phyloP scores from a whole-genome alignment of 257 asterid species.

The Coffea canephora region DNA sequence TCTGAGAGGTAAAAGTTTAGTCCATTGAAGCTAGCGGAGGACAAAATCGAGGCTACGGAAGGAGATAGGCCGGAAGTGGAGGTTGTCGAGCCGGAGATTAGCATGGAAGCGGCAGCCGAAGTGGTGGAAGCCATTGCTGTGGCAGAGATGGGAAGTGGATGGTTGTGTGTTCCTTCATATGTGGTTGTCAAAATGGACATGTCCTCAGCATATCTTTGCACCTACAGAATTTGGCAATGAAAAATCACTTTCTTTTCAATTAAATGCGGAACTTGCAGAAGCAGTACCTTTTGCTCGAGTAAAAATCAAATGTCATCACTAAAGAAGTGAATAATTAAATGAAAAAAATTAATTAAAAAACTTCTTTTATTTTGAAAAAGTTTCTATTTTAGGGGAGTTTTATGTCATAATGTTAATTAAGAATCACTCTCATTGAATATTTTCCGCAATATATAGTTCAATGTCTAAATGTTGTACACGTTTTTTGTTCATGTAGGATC shows the following conservation, averaged over 20 bases:
- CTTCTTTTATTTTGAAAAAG: fast-evolving
- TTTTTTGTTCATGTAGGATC: neutral
- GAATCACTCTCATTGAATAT: neutral
- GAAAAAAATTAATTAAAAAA: no score
- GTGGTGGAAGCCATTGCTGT: slow-evolving; percentile 97
- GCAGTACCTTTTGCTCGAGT: neutral
- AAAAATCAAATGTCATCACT: neutral
- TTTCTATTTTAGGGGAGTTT: neutral
- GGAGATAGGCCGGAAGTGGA: slow-evolving; percentile 30
- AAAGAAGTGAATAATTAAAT: neutral
- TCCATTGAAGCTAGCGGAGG: slow-evolving; percentile 40
- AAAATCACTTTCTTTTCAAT: neutral
- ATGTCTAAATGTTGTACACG: neutral
- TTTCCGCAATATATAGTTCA: neutral
- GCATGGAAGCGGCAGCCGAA: slow-evolving; percentile 88
- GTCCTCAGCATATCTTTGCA: slow-evolving; percentile 84
- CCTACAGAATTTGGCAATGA: slow-evolving; percentile 30
- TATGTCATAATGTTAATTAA: neutral
- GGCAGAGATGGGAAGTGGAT: slow-evolving; percentile 78
- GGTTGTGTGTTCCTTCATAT: slow-evolving; percentile 92
- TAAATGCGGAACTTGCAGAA: neutral
- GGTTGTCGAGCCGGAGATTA: slow-evolving; percentile 70
- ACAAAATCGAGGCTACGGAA: slow-evolving; percentile 23
- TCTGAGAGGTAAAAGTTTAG: slow-evolving; percentile 61
- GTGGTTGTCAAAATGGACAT: slow-evolving; percentile 82